phyloP scores from a whole-genome alignment of 129 eudicot species.

The Flaveria bidentis region DNA sequence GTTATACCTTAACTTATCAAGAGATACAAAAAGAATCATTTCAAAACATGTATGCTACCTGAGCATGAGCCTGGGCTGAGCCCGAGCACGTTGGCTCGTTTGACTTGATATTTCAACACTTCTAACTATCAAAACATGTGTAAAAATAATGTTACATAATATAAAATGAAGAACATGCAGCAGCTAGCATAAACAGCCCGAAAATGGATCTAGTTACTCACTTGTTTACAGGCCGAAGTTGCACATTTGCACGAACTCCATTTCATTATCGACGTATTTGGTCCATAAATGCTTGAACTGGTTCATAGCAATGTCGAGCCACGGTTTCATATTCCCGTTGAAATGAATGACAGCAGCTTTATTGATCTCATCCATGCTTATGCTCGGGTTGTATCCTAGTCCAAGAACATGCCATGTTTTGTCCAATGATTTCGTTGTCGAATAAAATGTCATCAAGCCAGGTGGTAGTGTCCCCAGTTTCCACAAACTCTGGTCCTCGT shows the following conservation, averaged over 20 bases:
- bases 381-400: constrained; percentile 18
- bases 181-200: constrained; percentile 5
- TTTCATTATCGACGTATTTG: constrained; percentile 15
- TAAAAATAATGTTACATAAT: background rate
- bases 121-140: background rate
- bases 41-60: background rate
- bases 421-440: constrained; percentile 8
- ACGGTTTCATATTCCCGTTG: constrained; percentile 17
- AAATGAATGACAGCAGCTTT: constrained; percentile 14
- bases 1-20: constrained; percentile 8
- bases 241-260: constrained; percentile 21
- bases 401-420: constrained; percentile 19
- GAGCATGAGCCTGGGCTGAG: background rate
- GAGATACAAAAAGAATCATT: constrained; percentile 11
- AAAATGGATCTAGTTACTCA: constrained; percentile 11
- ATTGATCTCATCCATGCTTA: constrained; percentile 11
- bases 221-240: constrained; percentile 17
- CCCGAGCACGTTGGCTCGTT: background rate
- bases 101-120: background rate
- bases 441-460: constrained; percentile 6
- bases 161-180: background rate
- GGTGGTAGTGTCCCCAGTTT: constrained; percentile 10
- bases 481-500: constrained; percentile 13
- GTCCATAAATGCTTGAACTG: constrained; percentile 15
- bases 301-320: constrained; percentile 14